Evolutionary conservation across 441 rosid genomes (phyloP), one percentile per base, ranked within the genome.

Genomic region (Adansonia rubrostipa): DNA sequence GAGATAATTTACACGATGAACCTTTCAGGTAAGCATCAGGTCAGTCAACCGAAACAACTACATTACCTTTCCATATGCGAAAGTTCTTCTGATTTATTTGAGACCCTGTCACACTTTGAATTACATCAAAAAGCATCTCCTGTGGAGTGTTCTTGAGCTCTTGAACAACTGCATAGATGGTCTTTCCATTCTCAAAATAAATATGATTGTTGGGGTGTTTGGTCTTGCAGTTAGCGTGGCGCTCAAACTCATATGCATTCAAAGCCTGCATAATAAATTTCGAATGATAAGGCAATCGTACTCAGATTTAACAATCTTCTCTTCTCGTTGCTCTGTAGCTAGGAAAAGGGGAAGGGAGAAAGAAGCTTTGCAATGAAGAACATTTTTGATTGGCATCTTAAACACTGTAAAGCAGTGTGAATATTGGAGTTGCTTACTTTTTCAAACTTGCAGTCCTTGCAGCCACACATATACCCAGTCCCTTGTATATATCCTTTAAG

Each of bases 141-240:
- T 84, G 89, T 7, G 86, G 82, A 48, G 86, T 86, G 78, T 68
- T 83, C 86, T 84, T 88, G 76, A 86, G 83, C 83, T 86, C 90
- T 80, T 88, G 90, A 79, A 88, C 89, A 65, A 81, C 85, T 10
- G 86, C 87, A 63, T 86, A 88, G 50, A 88, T 80, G 65, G 90
- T 88, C 87, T 86, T 88, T 54, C 90, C 90, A 58, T 80, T 88
- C 79, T 83, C 86, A 57, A 88, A 86, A 83, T 84, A 88, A 75
- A 88, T 88, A 70, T 84, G 90, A 83, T 86, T 86, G 57, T 88
- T 86, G 47, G 90, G 90, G 84, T 86, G 90, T 78, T 86, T 88
- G 69, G 90, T 88, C 83, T 86, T 88, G 86, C 90, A 88, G 69
- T 79, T 85, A 73, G 90, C 90, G 69, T 84, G 90, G 40, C 81